Base-by-base conservation (phyloP, 805 yeast species). In the Helenozyma rhizophorensis region DNA sequence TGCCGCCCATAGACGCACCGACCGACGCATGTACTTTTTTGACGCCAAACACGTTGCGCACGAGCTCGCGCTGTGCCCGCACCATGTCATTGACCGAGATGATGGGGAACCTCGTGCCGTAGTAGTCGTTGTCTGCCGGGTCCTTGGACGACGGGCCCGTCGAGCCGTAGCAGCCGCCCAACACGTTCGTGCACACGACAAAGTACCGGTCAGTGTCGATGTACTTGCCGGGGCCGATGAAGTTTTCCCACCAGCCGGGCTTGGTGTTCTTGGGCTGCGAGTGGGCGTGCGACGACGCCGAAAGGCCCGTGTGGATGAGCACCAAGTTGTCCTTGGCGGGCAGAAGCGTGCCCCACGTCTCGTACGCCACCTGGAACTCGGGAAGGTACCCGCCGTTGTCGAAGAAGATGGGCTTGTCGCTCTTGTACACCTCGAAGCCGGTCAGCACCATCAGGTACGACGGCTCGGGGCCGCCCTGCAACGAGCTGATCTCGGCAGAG, bases 1-100 rank as follows among this genome's bases (percentile, higher is more conserved):
- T 87, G n/a, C 96, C 97, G n/a, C 97, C 97, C 94, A 89, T 85
- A 0, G 95, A 85, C 2, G 95, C 80, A 5, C 97, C 97, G 6
- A 89, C 77, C 2, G 86, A 74, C 2, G 95, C 95, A 56, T 77
- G 75, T 16, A 89, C 60, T 53, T 76, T 81, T 1, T 48, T 29
- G 19, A 83, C 81, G 1, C 80, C 79, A 37, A 88, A 76, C 28
- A 72, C 76, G 28, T 78, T 72, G 17, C 59, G 62, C 13, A 89
- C 66, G 26, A 89, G 60, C 32, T 83, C 68, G 36, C 84, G 71
- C 61, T 89, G 97, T 0, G 94, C 95, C 33, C 96, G 66, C 2
- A 85, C 85, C 95, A 89, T 88, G 56, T 89, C 97, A 48, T 81
- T 83, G 18, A 89, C 73, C 0, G 95, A 80, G 9, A 89, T 50